phyloP scores from a whole-genome alignment of 371 early-diverging fungal species.

The Encephalitozoon intestinalis region DNA sequence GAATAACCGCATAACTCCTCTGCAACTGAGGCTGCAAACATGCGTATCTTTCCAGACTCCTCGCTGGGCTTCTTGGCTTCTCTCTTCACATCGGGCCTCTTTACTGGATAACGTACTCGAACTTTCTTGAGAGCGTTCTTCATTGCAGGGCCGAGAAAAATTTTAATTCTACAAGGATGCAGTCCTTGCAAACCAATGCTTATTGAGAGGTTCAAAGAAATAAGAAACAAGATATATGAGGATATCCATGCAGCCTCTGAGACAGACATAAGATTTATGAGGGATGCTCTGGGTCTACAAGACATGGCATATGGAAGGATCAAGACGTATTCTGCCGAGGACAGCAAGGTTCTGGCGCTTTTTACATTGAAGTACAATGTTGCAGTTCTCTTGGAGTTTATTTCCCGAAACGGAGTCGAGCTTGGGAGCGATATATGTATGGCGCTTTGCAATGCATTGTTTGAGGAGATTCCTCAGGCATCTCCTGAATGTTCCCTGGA shows the following conservation, averaged over 20 bases:
- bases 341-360: conserved; percentile 27
- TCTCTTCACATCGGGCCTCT: conserved; percentile 13
- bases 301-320: conserved; percentile 28
- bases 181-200: conserved; percentile 1
- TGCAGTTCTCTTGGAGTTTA: conserved; percentile 13
- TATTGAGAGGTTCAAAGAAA: conserved; percentile 35
- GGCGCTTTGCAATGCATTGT: conserved; percentile 20
- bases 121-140: neutral
- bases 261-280: conserved; percentile 20
- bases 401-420: conserved; percentile 19
- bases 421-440: conserved; percentile 3
- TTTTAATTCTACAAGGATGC: conserved; percentile 7
- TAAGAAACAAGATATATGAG: conserved; percentile 22
- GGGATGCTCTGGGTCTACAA: neutral
- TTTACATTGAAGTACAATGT: conserved; percentile 39
- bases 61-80: conserved; percentile 12
- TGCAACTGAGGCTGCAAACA: conserved; percentile 54
- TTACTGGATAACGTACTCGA: neutral
- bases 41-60: neutral
- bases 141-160: conserved; percentile 8
- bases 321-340: conserved; percentile 23
- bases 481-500: conserved; percentile 16
- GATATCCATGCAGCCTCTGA: conserved; percentile 6
- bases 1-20: conserved; percentile 59
- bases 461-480: neutral